Evolutionary conservation across 2,329 filamentous ascomycete species (phyloP), one percentile per base, ranked within the genome.

Genomic region (Colletotrichum spinosum): DNA sequence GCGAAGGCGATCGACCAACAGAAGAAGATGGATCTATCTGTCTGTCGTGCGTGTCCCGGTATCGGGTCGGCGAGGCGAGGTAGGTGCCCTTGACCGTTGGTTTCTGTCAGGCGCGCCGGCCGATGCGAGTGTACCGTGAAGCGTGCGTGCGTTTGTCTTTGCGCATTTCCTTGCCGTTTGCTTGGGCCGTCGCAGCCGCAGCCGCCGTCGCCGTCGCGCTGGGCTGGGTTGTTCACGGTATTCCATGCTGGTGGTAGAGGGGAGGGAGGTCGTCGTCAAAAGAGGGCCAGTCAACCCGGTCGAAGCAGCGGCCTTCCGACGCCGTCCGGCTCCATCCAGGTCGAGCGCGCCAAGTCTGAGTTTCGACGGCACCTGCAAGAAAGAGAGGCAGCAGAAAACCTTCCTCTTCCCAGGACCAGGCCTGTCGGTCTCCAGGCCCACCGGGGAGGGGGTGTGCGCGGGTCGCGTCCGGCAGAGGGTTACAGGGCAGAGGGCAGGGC

Each of bases 81-180:
- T 66, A 52, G 63, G 63, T 63, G 63, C 53, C 39, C 52, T 49
- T 15, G 45, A 34, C 58, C 53, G 59, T 53, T 63, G 53, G 54
- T 62, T 51, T 57, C 52, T 57, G 46, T 45, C 53, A 66, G 59
- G 49, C 41, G 46, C 39, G 46, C 15, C 39, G 55, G 12, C 44
- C 25, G 25, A 25, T 25, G 25, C 25, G 25, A 25, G 25, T 25
- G 25, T 25, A 25, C 25, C 25, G 4, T 25, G 25, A 25, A 4
- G 57, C 62, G 58, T 39, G 35, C 56, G 53, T 57, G 63, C 63
- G 63, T 63, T 66, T 52, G 52, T 54, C 63, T 44, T 17, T 66
- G 58, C 58, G 63, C 25, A 25, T 25, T 25, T 25, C 25, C 49
- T 58, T 58, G 45, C 55, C 11, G 49, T 60, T 37, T 54, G 58